These are phyloP conservation scores for Penicillium cinerascens DNA, from an alignment of 495 filamentous ascomycete species.

Conservation along the genomic window DNA sequence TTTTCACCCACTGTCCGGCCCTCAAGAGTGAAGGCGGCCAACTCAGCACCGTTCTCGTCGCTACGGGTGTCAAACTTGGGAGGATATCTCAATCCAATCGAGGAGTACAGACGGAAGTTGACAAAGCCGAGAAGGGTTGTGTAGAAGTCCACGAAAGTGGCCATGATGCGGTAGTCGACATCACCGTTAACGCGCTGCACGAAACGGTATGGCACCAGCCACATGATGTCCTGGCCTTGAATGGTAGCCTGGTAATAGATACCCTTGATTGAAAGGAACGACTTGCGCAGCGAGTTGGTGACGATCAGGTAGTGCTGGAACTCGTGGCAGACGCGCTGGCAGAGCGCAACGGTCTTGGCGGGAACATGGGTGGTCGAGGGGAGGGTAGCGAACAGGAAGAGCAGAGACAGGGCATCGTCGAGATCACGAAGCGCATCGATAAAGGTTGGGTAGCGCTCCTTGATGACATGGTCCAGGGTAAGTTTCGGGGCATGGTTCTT, in stretches of 20 bases:
- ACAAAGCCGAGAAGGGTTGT: constrained; percentile 92
- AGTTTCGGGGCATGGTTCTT: constrained; percentile 80
- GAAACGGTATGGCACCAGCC: constrained; percentile 96
- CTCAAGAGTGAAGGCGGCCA: constrained; percentile 88
- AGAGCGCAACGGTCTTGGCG: constrained; percentile 87
- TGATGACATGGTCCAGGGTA: constrained; percentile 92
- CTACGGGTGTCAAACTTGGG: constrained; percentile 85
- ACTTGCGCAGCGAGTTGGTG: constrained; percentile 85
- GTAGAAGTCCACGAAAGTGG: constrained; percentile 98
- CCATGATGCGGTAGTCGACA: constrained; percentile 98
- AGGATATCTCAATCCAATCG: constrained; percentile 86
- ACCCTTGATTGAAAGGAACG: constrained; percentile 96
- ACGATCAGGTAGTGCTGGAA: constrained; percentile 96
- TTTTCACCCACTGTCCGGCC: constrained; percentile 57
- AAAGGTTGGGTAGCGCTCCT: constrained; percentile 97
- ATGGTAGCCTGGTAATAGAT: constrained; percentile 99
- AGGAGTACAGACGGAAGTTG: constrained; percentile 90
- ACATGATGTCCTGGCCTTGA: constrained; percentile 95
- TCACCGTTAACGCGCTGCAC: constrained; percentile 89
- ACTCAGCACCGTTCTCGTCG: constrained; percentile 84
- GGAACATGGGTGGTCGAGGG: constrained; percentile 83
- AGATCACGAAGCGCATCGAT: constrained; percentile 90
- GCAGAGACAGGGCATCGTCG: constrained; percentile 93
- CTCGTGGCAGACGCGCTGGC: constrained; percentile 85
- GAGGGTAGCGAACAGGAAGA: constrained; percentile 96